A percentile compares a stretch with the other conserved stretches of the same genome.
Conservation (phyloP, 495 filamentous ascomycete genomes). For the Tetracladium marchalianum region DNA sequence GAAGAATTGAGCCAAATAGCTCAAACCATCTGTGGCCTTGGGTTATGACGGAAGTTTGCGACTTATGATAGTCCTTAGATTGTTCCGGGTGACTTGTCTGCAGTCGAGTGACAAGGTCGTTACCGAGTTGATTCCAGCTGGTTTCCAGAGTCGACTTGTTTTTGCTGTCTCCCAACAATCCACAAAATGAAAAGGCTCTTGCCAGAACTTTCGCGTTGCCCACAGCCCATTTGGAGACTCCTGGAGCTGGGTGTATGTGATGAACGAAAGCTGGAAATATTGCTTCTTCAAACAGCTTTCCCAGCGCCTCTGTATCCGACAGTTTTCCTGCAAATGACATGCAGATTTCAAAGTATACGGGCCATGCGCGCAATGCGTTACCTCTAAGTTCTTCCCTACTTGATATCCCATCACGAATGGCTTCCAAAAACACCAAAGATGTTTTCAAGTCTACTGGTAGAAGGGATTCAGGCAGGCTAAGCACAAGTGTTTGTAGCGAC, state of each 20-base stretch:
- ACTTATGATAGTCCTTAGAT: slow-evolving; percentile 60
- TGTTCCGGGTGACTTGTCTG: slow-evolving; percentile 66
- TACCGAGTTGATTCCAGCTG: slow-evolving; percentile 12
- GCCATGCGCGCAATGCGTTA: slow-evolving; percentile 60
- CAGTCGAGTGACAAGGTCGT: slow-evolving; percentile 36
- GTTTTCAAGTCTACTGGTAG: slow-evolving; percentile 38
- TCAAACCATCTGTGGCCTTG: slow-evolving; percentile 53
- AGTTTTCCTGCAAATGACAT: slow-evolving; percentile 37
- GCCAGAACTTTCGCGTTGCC: neutral
- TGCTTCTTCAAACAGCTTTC: slow-evolving; percentile 33
- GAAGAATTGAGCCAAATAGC: slow-evolving; percentile 10
- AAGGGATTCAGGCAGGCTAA: slow-evolving; percentile 42
- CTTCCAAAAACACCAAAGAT: slow-evolving; percentile 46
- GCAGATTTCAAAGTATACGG: slow-evolving; percentile 53
- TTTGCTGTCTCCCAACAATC: slow-evolving; percentile 2
- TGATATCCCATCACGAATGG: slow-evolving; percentile 57
- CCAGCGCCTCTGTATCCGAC: slow-evolving; percentile 10
- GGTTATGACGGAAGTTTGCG: slow-evolving; percentile 53
- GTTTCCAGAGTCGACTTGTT: slow-evolving; percentile 10
- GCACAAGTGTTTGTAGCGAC: slow-evolving; percentile 48
- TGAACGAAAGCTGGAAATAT: slow-evolving; percentile 49
- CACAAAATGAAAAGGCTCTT: slow-evolving; percentile 11
- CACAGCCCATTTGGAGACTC: slow-evolving; percentile 35
- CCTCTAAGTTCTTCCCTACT: slow-evolving; percentile 62
- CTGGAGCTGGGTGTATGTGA: slow-evolving; percentile 40